Evolutionary conservation across 805 yeast species (phyloP), one percentile per base, ranked within the genome.

Genomic region (Starmerella vaccinii): DNA sequence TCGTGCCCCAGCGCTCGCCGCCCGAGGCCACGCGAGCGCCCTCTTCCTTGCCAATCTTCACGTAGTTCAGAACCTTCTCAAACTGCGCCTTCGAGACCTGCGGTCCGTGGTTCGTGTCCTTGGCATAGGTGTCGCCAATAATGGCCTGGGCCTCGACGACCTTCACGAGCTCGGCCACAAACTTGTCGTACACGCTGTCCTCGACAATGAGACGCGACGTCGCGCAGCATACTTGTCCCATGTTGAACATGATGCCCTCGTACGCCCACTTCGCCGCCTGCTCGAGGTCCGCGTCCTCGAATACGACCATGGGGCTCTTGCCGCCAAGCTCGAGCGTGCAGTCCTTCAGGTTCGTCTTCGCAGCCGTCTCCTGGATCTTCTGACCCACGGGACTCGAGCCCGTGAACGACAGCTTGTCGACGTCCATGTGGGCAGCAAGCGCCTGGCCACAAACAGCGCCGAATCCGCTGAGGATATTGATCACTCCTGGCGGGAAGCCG

Each of bases 301-400:
- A 87, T 46, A 89, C 81, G 60, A 89, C 80, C 69, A 84, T 81
- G 63, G 97, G 95, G 30, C 96, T 88, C 73, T 89, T 89, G 66
- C 97, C 97, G 65, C 97, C 97, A 62, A 88, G 80, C 73, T 89
- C 97, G 65, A 89, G 76, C 40, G 97, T 89, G 57, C 88, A 86
- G 68, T 84, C 87, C 76, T 89, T 89, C 68, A 89, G 75, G 69
- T 81, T 80, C 45, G 85, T 76, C 55, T 78, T 80, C 57, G 95
- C 86, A 55, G 95, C 89, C 54, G 76, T 74, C 68, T 76, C 77
- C 82, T 85, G 82, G 65, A 89, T 84, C 61, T 70, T 71, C 67
- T 84, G 83, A 65, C 97, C 97, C 56, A 87, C 81, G 43, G 82
- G 87, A 49, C 96, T 89, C 34, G 96, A 88, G 59, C 97, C 97